Conservation (phyloP, 495 filamentous ascomycete species). For the Oleoguttula mirabilis region DNA sequence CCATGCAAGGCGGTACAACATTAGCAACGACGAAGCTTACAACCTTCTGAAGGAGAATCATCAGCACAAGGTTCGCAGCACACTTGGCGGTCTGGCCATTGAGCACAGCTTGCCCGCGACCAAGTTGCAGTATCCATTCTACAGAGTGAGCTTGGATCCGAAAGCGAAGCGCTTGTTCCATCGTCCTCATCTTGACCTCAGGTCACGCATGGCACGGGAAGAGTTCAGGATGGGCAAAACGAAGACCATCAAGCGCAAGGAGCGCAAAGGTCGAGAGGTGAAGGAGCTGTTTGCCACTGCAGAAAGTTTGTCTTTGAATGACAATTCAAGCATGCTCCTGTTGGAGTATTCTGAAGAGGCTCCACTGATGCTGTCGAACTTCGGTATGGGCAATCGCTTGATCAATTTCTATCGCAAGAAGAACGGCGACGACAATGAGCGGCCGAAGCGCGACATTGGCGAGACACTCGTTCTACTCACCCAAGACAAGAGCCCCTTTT, state of each 20-base stretch:
- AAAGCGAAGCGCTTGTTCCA: constrained; percentile 83
- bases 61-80: constrained; percentile 86
- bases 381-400: constrained; percentile 89
- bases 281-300: constrained; percentile 62
- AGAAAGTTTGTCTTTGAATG: constrained; percentile 66
- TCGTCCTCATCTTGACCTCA: constrained; percentile 58
- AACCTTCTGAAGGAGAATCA: constrained; percentile 92
- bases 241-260: constrained; percentile 65
- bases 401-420: constrained; percentile 94
- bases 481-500: constrained; percentile 90
- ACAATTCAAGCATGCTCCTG: constrained; percentile 74
- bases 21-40: constrained; percentile 92
- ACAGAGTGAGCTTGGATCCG: constrained; percentile 68
- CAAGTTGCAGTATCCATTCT: constrained; percentile 86
- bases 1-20: constrained; percentile 75
- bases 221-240: constrained; percentile 47
- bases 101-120: constrained; percentile 88
- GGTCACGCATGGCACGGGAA: constrained; percentile 29
- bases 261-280: constrained; percentile 59
- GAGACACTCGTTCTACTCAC: constrained; percentile 77
- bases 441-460: constrained; percentile 67
- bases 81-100: constrained; percentile 68
- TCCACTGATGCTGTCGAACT: constrained; percentile 81
- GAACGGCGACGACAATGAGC: constrained; percentile 60
- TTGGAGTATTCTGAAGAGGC: constrained; percentile 95